These are phyloP conservation scores for Circinella umbellata DNA, from an alignment of 371 early-diverging fungal genomes.

Conservation along the genomic window DNA sequence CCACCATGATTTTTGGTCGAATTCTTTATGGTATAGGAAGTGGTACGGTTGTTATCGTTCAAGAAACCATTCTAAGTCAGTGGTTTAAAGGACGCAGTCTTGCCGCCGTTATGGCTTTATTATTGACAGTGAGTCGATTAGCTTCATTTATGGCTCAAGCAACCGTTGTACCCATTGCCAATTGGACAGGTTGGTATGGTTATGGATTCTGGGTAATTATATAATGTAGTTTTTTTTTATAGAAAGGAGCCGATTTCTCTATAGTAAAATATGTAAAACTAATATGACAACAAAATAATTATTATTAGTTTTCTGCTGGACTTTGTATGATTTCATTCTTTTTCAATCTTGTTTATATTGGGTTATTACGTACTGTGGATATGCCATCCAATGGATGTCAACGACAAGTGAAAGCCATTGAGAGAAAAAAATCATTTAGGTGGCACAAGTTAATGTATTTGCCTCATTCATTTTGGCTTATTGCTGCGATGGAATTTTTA, in stretches of 20 bases:
- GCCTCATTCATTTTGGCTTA: slow-evolving; percentile 70
- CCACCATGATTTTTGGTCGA: slow-evolving; percentile 70
- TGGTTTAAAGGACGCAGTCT: slow-evolving; percentile 75
- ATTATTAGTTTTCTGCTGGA: slow-evolving; percentile 53
- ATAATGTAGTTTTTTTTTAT: not conserved
- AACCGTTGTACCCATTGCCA: slow-evolving; percentile 68
- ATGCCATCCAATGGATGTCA: slow-evolving; percentile 19
- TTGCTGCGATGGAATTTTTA: slow-evolving; percentile 63
- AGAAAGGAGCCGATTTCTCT: not conserved
- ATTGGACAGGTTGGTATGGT: slow-evolving; percentile 70
- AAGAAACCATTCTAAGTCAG: slow-evolving; percentile 74
- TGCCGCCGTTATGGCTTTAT: slow-evolving; percentile 65
- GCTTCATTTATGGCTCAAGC: slow-evolving; percentile 71
- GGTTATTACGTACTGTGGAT: slow-evolving; percentile 41
- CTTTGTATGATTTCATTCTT: slow-evolving; percentile 66
- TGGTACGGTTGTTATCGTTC: slow-evolving; percentile 72
- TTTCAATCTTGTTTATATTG: slow-evolving; percentile 66
- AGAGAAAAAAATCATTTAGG: slow-evolving; percentile 64
- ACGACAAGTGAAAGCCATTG: slow-evolving; percentile 48
- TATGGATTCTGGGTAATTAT: slow-evolving; percentile 69
- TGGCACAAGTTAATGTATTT: slow-evolving; percentile 60
- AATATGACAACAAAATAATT: not conserved
- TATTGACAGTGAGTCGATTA: slow-evolving; percentile 71
- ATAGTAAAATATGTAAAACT: not conserved
- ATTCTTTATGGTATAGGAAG: slow-evolving; percentile 75